Evolutionary conservation across 2,329 filamentous ascomycete genomes (phyloP).

Genomic region (Botrytis deweyae): DNA sequence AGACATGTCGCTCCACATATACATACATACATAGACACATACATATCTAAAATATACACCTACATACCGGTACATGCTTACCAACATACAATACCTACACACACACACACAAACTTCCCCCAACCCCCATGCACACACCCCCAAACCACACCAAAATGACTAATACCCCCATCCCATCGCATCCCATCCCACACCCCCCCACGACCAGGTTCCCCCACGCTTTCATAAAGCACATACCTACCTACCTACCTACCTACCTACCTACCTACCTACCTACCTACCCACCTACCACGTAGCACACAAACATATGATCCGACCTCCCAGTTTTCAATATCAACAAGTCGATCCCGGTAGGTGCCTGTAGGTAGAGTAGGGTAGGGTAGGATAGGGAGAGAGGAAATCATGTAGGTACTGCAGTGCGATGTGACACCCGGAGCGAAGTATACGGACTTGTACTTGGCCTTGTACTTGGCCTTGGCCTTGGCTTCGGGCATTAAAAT

Average conservation of each 20-base stretch:
- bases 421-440: background rate
- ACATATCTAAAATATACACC: background rate
- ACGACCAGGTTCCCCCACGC: background rate
- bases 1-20: background rate
- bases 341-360: background rate
- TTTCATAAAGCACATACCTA: too few relatives aligned
- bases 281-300: too few relatives aligned
- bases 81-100: background rate
- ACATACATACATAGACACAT: background rate
- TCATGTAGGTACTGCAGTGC: background rate
- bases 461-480: background rate
- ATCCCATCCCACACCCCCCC: background rate
- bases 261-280: too few relatives aligned
- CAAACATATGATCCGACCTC: background rate
- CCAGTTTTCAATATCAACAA: background rate
- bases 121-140: background rate
- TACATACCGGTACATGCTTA: background rate
- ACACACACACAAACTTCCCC: background rate
- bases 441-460: too few relatives aligned
- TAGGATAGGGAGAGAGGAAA: background rate
- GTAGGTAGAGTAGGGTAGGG: background rate
- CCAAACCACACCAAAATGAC: background rate
- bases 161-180: background rate
- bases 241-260: too few relatives aligned
- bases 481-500: background rate